phyloP scores from a whole-genome alignment of 2,329 filamentous ascomycete genomes.

The Fusarium sulawesiense region DNA sequence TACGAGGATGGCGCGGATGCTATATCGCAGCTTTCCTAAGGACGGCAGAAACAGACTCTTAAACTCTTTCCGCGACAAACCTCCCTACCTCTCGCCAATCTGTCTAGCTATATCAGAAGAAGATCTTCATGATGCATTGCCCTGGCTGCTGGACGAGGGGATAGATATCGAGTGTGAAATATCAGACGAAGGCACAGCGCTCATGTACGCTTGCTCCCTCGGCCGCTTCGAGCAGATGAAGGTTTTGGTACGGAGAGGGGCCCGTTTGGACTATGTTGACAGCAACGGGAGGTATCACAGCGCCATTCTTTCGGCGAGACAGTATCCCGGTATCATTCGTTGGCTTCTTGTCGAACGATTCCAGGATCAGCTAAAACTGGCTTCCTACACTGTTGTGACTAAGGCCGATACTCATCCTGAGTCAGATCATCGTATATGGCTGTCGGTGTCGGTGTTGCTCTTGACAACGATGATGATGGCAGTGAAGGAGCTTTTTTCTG shows the following conservation, averaged over 20 bases:
- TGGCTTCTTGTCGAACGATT: not conserved
- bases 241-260: not conserved
- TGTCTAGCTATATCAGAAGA: not conserved
- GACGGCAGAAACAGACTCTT: not conserved
- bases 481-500: not conserved
- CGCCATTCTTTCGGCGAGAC: fast-evolving
- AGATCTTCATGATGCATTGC: not conserved
- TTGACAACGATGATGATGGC: not conserved
- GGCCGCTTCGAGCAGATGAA: not conserved
- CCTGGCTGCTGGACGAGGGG: not conserved
- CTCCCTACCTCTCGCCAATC: not conserved
- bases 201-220: not conserved
- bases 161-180: not conserved
- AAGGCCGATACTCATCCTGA: not conserved
- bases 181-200: not conserved
- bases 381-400: not conserved
- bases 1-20: not conserved
- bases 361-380: not conserved
- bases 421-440: not conserved
- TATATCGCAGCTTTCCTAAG: not conserved
- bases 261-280: not conserved
- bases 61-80: not conserved
- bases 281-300: not conserved
- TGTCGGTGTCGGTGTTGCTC: not conserved
- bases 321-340: not conserved